A percentile compares a stretch with the other conserved stretches of the same genome.
phyloP scores from a whole-genome alignment of 2,329 filamentous ascomycete species.

The Ceratocystis variospora region DNA sequence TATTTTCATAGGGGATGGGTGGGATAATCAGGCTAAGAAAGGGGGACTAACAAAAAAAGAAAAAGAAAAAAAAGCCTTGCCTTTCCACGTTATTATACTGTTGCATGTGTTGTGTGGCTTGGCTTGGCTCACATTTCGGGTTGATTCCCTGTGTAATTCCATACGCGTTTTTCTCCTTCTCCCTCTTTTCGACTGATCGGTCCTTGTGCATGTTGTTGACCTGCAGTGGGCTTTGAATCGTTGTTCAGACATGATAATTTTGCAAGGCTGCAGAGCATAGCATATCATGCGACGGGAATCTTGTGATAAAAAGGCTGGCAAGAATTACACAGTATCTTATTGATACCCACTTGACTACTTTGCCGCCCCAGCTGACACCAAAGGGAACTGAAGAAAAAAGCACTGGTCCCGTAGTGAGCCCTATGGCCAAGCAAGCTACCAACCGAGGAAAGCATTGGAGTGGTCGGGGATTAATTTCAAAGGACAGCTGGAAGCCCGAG shows the following conservation, averaged over 20 bases:
- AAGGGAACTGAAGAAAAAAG: too few relatives aligned
- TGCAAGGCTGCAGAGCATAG: neutral
- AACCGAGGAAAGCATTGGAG: too few relatives aligned
- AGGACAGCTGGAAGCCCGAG: too few relatives aligned
- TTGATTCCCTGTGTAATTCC: neutral
- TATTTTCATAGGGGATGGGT: neutral
- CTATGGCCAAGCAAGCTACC: too few relatives aligned
- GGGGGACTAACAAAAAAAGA: neutral
- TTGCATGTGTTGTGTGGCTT: neutral
- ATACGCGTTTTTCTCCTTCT: neutral
- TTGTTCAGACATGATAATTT: neutral
- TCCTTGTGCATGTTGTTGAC: neutral
- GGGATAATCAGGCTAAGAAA: neutral
- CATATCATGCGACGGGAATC: too few relatives aligned
- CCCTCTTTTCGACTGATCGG: neutral
- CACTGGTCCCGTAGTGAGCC: too few relatives aligned
- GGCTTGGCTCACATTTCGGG: neutral
- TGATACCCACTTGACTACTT: too few relatives aligned
- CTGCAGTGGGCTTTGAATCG: too few relatives aligned
- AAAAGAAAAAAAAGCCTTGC: neutral
- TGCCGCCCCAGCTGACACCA: too few relatives aligned
- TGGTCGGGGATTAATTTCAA: too few relatives aligned
- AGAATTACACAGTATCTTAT: too few relatives aligned
- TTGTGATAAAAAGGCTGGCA: too few relatives aligned
- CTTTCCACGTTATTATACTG: neutral